Evolutionary conservation across 257 asterid species (phyloP).

Genomic region (Ehretia macrophylla): DNA sequence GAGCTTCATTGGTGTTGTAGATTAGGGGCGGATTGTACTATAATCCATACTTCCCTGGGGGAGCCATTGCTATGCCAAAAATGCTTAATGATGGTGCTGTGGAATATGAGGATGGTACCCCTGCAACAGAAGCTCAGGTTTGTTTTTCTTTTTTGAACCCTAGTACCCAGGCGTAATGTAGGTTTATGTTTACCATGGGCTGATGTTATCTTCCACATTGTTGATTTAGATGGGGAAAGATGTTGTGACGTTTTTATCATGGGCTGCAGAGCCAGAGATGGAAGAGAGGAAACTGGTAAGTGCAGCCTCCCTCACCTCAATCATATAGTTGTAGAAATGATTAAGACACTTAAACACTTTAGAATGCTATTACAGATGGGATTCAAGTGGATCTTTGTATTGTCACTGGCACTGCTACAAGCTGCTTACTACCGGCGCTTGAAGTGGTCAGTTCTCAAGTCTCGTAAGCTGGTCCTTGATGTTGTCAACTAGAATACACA

Average conservation of each 20-base stretch:
- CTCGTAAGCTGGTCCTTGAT: constrained; percentile 71
- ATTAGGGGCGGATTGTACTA: constrained; percentile 79
- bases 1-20: constrained; percentile 29
- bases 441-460: constrained; percentile 75
- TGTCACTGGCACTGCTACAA: constrained; percentile 73
- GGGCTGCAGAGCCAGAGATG: constrained; percentile 95
- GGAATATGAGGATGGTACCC: constrained; percentile 81
- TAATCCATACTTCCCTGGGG: constrained; percentile 82
- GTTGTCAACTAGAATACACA: constrained; percentile 50
- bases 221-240: constrained; percentile 81
- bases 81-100: constrained; percentile 82
- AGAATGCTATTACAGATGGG: constrained; percentile 55
- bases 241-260: constrained; percentile 54
- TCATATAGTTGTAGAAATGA: background rate
- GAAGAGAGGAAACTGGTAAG: constrained; percentile 80
- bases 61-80: constrained; percentile 86
- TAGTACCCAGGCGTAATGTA: background rate
- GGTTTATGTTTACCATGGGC: too few relatives aligned
- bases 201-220: too few relatives aligned
- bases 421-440: constrained; percentile 73
- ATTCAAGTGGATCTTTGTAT: constrained; percentile 75
- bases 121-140: constrained; percentile 83
- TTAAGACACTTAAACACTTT: background rate
- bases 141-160: background rate
- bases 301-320: background rate